Evolutionary conservation across 257 asterid species (phyloP), one percentile per base, ranked within the genome.

Genomic region (Solanum appendiculatum): DNA sequence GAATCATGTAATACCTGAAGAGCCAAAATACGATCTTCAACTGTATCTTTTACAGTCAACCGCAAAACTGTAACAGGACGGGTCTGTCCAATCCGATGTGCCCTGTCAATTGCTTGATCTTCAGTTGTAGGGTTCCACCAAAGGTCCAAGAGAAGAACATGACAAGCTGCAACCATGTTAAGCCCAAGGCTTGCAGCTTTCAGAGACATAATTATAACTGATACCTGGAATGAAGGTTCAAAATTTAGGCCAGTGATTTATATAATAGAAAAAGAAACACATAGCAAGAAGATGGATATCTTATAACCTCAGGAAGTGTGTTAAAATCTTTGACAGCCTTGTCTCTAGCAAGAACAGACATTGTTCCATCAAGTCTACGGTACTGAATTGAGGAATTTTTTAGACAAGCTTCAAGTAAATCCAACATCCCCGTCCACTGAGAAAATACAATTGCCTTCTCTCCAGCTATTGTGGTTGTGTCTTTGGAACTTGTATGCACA

Each of bases 121-220:
- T 97, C 99, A 46, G 99, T 97, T 3, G 99, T 95, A 42, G 99
- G 99, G 89, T 97, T 97, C 99, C 99, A 97, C 99, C 99, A 97
- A 16, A 95, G 98, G 91, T 97, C 99, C 88, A 97, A 93, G 87
- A 97, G 97, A 87, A 97, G 88, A 60, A 97, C 99, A 81, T 93
- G 95, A 89, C 95, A 97, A 88, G 99, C 99, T 7, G 98, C 98
- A 83, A 97, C 99, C 99, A 97, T 94, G 93, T 97, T 97, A 86
- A 97, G 92, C 86, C 99, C 99, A 46, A 97, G 98, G 88, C 99
- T 97, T 82, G 99, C 99, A 84, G 99, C 99, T 89, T 97, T 97
- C 88, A 97, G 89, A 75, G 99, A 97, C 99, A 97, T 97, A 63
- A 97, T 97, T 92, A 97, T 94, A 33, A 97, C 99, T 42, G 99